These are phyloP conservation scores for Juncus effusus DNA, from an alignment of 176 grass and related monocot genomes.

Conservation along the genomic window DNA sequence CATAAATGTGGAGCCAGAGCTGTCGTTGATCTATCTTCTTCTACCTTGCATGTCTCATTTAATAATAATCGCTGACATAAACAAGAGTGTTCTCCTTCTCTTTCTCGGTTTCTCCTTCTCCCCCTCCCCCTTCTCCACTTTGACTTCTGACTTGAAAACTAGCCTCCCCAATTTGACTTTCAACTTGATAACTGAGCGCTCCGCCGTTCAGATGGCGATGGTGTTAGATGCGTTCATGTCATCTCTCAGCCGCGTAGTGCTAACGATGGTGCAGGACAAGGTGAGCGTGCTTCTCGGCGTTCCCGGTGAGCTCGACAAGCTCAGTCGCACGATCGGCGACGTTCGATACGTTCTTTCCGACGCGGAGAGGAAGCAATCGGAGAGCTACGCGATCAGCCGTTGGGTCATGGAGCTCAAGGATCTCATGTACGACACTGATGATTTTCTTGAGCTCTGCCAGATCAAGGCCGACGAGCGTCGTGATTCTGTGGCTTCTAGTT, in stretches of 20 bases:
- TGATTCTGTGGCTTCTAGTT: neutral
- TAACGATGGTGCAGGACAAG: slow-evolving; percentile 19
- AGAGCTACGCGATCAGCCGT: slow-evolving; percentile 5
- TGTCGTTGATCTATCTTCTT: too few species aligned
- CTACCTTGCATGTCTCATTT: too few species aligned
- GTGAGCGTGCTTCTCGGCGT: slow-evolving; percentile 34
- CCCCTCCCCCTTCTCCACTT: too few species aligned
- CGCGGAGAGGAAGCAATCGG: slow-evolving; percentile 32
- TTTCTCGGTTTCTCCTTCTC: too few species aligned
- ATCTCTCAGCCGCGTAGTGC: slow-evolving; percentile 9
- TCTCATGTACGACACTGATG: too few species aligned
- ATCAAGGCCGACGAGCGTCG: slow-evolving; percentile 16
- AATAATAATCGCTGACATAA: too few species aligned
- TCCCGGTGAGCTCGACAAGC: slow-evolving; percentile 33
- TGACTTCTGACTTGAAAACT: too few species aligned
- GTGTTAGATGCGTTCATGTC: slow-evolving; percentile 29
- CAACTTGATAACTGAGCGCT: too few species aligned
- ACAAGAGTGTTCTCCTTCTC: too few species aligned
- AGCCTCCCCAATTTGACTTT: too few species aligned
- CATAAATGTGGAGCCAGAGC: too few species aligned
- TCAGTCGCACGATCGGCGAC: slow-evolving; percentile 4
- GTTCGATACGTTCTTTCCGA: slow-evolving; percentile 23
- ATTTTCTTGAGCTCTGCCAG: slow-evolving; percentile 35
- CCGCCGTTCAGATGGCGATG: too few species aligned
- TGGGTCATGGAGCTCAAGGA: slow-evolving; percentile 40